Evolutionary conservation across 768 basidiomycete genomes (phyloP).

Genomic region (Tricholoma flavovirens): DNA sequence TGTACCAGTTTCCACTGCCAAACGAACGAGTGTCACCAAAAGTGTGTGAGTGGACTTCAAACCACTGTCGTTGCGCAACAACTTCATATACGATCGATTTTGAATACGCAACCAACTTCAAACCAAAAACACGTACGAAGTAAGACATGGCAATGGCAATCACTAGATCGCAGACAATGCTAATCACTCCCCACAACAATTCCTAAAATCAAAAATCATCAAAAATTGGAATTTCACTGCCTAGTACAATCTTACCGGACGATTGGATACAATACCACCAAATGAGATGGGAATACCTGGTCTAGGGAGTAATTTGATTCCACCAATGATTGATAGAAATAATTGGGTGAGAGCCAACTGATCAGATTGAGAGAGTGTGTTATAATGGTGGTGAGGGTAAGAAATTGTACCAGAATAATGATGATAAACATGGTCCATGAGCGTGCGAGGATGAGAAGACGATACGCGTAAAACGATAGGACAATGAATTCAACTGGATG

Average conservation of each 20-base stretch:
- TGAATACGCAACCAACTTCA: not conserved
- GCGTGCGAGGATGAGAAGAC: not conserved
- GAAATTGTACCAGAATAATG: not conserved
- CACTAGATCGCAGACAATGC: not conserved
- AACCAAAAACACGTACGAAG: not conserved
- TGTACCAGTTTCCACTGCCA: not conserved
- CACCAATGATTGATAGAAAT: not conserved
- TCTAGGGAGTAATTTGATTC: no score
- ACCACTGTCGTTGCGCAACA: not conserved
- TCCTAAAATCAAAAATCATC: no score
- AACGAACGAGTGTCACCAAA: not conserved
- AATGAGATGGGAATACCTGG: no score
- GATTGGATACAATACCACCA: no score
- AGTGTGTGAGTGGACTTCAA: not conserved
- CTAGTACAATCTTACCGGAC: no score
- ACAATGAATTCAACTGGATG: not conserved
- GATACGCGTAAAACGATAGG: not conserved
- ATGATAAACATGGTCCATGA: not conserved
- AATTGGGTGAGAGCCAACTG: not conserved
- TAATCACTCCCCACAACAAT: not conserved
- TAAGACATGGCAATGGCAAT: slow-evolving; percentile 1
- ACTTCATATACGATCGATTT: not conserved
- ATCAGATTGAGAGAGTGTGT: not conserved
- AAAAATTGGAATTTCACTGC: no score
- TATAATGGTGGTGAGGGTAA: not conserved